Conservation (phyloP, 2,329 filamentous ascomycete species). For the Aspergillus udagawae region DNA sequence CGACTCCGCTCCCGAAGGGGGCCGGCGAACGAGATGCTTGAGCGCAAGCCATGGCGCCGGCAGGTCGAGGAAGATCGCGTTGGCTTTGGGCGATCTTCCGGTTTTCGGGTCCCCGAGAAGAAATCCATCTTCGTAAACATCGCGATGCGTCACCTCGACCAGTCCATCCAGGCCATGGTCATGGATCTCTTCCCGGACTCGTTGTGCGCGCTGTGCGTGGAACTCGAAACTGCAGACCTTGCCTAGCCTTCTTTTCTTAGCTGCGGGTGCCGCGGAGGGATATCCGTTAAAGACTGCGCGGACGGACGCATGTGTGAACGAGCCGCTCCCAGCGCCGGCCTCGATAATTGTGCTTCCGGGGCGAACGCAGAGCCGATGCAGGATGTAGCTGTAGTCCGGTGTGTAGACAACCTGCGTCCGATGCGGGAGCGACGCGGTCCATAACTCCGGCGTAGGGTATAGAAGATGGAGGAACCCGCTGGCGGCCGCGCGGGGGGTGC, state of each 20-base stretch:
- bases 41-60: constrained; percentile 50
- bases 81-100: constrained; percentile 40
- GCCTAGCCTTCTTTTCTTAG: constrained; percentile 30
- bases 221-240: constrained; percentile 51
- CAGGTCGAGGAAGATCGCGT: constrained; percentile 48
- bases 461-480: constrained; percentile 49
- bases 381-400: constrained; percentile 51
- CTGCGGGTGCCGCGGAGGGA: constrained; percentile 13
- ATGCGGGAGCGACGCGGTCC: constrained; percentile 50
- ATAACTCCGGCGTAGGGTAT: constrained; percentile 48
- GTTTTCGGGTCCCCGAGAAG: constrained; percentile 32
- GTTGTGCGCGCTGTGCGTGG: constrained; percentile 41
- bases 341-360: constrained; percentile 47
- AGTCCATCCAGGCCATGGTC: constrained; percentile 43
- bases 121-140: constrained; percentile 49
- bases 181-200: constrained; percentile 41
- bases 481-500: constrained; percentile 35
- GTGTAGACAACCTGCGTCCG: constrained; percentile 52
- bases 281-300: constrained; percentile 49
- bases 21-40: constrained; percentile 42
- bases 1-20: constrained; percentile 34
- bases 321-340: constrained; percentile 50
- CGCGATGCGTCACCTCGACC: constrained; percentile 45
- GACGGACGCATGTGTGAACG: constrained; percentile 49
- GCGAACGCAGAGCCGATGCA: constrained; percentile 45